Evolutionary conservation across 1,139 yeast species (phyloP).

Genomic region (Saccharomyces pastorianus): DNA sequence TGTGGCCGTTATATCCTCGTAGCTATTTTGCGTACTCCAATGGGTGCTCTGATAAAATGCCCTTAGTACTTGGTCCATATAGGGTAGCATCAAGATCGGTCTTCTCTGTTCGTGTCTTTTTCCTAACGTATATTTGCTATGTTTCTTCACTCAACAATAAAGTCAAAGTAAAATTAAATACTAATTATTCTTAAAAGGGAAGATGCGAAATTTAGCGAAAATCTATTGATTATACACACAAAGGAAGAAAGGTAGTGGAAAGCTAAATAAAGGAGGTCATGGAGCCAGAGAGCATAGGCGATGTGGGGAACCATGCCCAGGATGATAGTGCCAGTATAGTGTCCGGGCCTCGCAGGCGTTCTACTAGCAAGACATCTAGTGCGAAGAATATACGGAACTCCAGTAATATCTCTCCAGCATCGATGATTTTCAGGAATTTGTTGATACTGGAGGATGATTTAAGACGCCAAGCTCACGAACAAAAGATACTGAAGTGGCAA

Average conservation of each 20-base stretch:
- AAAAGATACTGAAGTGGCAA: constrained; percentile 59
- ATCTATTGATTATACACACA: neutral
- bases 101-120: neutral
- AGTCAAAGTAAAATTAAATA: neutral
- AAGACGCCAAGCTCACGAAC: constrained; percentile 67
- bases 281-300: neutral
- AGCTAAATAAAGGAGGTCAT: neutral
- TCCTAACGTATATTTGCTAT: neutral
- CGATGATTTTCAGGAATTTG: constrained; percentile 70
- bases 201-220: constrained; percentile 1
- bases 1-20: constrained; percentile 63
- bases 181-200: neutral
- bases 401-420: constrained; percentile 45
- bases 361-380: constrained; percentile 29
- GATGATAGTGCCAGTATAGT: neutral
- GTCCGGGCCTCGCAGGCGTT: constrained; percentile 17
- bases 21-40: constrained; percentile 75
- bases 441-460: constrained; percentile 78
- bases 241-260: neutral
- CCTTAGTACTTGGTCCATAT: constrained; percentile 76
- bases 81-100: constrained; percentile 49
- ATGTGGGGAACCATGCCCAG: neutral
- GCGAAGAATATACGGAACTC: constrained; percentile 24
- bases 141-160: constrained; percentile 1
- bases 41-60: constrained; percentile 60